Conservation (phyloP, 441 rosid genomes). For the Syzygium malaccense region DNA sequence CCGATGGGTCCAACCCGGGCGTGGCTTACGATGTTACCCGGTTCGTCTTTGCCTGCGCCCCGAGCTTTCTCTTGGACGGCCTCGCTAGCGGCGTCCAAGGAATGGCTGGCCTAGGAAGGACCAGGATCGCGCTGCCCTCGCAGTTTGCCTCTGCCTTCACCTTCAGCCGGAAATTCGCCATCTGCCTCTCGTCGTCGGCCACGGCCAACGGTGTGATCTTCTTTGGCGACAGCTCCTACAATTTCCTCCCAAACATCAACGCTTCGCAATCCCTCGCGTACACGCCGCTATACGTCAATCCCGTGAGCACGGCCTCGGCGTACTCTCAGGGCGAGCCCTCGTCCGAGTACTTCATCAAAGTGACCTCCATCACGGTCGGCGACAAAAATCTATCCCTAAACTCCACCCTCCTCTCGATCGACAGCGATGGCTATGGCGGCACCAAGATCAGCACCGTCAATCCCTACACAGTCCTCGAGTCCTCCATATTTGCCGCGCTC, state of each 20-base stretch:
- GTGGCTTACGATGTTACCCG: slow-evolving; percentile 13
- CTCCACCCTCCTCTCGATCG: slow-evolving; percentile 29
- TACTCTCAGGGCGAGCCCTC: slow-evolving; percentile 44
- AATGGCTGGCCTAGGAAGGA: slow-evolving; percentile 56
- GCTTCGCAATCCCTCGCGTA: slow-evolving; percentile 27
- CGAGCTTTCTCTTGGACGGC: slow-evolving; percentile 32
- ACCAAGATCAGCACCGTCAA: slow-evolving; percentile 70
- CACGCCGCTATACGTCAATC: slow-evolving; percentile 57
- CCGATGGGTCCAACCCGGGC: slow-evolving; percentile 49
- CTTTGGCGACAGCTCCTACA: slow-evolving; percentile 57
- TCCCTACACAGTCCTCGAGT: slow-evolving; percentile 58
- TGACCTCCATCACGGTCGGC: slow-evolving; percentile 27
- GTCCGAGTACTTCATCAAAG: slow-evolving; percentile 52
- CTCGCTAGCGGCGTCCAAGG: slow-evolving; percentile 44
- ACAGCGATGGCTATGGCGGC: slow-evolving; percentile 45
- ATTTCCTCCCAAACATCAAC: slow-evolving; percentile 38
- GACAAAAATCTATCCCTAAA: slow-evolving; percentile 33
- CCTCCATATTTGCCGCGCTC: slow-evolving; percentile 45
- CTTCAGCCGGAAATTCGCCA: slow-evolving; percentile 41
- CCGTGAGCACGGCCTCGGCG: slow-evolving; percentile 50
- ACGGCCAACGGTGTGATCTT: slow-evolving; percentile 29
- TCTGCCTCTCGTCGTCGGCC: slow-evolving; percentile 35
- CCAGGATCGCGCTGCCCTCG: slow-evolving; percentile 35
- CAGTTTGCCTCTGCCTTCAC: slow-evolving; percentile 47
- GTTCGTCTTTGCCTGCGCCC: slow-evolving; percentile 37